Evolutionary conservation across 176 grass and related monocot species (phyloP).

Genomic region (Zea luxurians): DNA sequence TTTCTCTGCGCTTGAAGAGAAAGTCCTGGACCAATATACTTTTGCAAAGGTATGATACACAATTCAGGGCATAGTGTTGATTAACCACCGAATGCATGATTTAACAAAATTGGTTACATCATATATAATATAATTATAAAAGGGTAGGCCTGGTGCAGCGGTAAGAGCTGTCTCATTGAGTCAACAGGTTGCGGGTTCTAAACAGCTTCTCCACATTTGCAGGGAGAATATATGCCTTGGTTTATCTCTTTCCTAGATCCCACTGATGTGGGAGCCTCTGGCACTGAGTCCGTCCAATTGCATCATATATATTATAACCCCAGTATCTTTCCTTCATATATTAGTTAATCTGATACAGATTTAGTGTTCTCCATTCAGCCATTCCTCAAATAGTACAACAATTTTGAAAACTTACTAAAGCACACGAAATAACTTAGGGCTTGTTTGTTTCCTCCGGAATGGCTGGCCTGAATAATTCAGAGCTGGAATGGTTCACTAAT

Average conservation of each 20-base stretch:
- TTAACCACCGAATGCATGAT: slow-evolving; percentile 24
- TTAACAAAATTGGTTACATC: neutral
- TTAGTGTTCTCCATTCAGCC: neutral
- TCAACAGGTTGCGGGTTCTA: too few relatives aligned
- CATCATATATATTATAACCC: too few relatives aligned
- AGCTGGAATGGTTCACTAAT: too few relatives aligned
- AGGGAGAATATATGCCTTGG: too few relatives aligned
- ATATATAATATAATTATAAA: neutral
- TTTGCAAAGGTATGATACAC: slow-evolving; percentile 70
- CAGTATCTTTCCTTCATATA: slow-evolving; percentile 22
- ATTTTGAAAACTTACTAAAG: slow-evolving; percentile 26
- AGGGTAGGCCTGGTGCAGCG: too few relatives aligned
- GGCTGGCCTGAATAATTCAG: too few relatives aligned
- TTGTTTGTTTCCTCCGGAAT: too few relatives aligned
- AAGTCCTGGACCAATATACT: slow-evolving; percentile 90
- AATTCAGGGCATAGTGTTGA: slow-evolving; percentile 35
- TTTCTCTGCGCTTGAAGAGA: slow-evolving; percentile 91
- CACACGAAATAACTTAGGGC: neutral
- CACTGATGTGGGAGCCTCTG: too few relatives aligned
- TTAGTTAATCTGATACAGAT: neutral
- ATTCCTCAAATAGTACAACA: slow-evolving; percentile 15
- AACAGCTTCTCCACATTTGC: too few relatives aligned
- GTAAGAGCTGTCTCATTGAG: too few relatives aligned
- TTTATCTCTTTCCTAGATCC: too few relatives aligned
- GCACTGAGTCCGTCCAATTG: too few relatives aligned